Conservation (phyloP, 805 yeast species). For the Danielia reshetovae region DNA sequence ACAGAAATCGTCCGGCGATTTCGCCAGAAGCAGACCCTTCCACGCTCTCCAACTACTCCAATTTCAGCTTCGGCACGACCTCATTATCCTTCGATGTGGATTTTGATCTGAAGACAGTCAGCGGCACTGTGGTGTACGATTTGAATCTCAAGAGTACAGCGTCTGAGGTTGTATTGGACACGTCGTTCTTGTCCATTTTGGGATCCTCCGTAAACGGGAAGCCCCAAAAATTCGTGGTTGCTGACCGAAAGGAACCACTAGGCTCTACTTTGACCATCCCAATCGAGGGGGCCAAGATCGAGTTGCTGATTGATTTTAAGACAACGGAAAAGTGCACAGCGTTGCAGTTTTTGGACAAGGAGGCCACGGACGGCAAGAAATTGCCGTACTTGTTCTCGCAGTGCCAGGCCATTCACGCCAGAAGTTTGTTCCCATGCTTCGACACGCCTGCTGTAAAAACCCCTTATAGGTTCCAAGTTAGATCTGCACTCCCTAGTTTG, state of each 20-base stretch:
- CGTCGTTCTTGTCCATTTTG: conserved; percentile 55
- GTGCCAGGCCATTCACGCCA: conserved; percentile 87
- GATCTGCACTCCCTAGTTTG: conserved; percentile 64
- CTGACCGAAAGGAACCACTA: conserved; percentile 47
- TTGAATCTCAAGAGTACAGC: conserved; percentile 28
- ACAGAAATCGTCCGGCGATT: conserved; percentile 10
- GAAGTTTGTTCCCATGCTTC: conserved; percentile 83
- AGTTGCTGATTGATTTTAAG: conserved; percentile 47
- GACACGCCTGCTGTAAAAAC: conserved; percentile 87
- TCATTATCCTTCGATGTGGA: conserved; percentile 48
- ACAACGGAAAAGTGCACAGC: conserved; percentile 82
- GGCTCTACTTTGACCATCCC: conserved; percentile 53
- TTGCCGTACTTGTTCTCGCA: conserved; percentile 79
- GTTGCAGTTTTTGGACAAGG: conserved; percentile 75
- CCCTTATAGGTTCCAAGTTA: conserved; percentile 52
- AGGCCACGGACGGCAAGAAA: conserved; percentile 67
- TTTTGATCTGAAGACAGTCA: conserved; percentile 49
- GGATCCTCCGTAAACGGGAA: conserved; percentile 42
- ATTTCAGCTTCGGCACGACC: conserved; percentile 51
- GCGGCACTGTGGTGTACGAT: conserved; percentile 52
- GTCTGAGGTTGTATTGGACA: conserved; percentile 56
- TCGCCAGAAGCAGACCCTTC: conserved; percentile 54
- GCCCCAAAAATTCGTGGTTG: conserved; percentile 28
- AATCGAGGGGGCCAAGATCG: conserved; percentile 11
- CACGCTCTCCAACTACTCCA: conserved; percentile 67